Percentiles rank a stretch among this genome's conserved stretches.
Conservation (phyloP, 2,329 filamentous ascomycete species). For the Aspergillus calidoustus region DNA sequence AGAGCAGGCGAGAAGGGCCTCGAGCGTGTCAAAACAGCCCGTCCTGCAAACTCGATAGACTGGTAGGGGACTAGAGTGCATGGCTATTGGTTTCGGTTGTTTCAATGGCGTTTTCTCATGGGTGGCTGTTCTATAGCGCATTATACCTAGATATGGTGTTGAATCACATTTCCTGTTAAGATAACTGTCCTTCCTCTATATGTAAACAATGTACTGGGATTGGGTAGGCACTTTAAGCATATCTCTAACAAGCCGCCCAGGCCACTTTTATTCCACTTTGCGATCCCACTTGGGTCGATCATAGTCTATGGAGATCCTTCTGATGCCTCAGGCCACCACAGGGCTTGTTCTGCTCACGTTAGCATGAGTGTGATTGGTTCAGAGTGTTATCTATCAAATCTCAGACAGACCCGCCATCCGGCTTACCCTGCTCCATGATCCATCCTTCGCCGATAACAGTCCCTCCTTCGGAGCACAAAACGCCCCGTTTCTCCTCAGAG, state of each 20-base stretch:
- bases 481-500: neutral
- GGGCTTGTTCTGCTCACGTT: neutral
- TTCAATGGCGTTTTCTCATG: conserved; percentile 8
- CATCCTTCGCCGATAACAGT: conserved; percentile 8
- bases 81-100: neutral
- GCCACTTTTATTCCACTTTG: neutral
- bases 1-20: conserved; percentile 44
- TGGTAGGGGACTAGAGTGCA: conserved; percentile 31
- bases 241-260: neutral
- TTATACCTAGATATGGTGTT: conserved; percentile 12
- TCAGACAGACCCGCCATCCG: conserved; percentile 10
- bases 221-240: neutral
- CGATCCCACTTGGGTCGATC: neutral
- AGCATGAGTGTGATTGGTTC: conserved; percentile 3
- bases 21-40: conserved; percentile 17
- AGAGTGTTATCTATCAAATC: conserved; percentile 2
- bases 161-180: neutral
- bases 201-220: neutral
- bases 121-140: conserved; percentile 10
- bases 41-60: conserved; percentile 37
- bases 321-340: neutral
- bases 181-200: neutral
- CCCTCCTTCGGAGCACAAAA: conserved; percentile 1
- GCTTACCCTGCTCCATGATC: neutral
- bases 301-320: neutral